Conservation (phyloP, 495 filamentous ascomycete genomes). For the Cercophora sp. region DNA sequence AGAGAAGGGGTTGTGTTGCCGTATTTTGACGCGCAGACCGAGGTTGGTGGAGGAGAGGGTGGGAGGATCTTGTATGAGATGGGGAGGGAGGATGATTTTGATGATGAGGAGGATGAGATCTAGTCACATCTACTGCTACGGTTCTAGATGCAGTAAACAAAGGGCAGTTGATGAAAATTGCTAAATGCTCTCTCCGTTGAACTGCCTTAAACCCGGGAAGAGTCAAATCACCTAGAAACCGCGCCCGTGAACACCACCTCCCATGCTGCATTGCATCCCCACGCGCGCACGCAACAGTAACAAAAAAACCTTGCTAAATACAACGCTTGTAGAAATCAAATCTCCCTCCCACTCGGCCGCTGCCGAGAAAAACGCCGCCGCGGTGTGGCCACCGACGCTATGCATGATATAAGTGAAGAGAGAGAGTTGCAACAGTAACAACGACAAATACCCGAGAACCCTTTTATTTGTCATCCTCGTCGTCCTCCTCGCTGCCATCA, state of each 20-base stretch:
- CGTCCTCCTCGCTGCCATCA: slow-evolving; percentile 37
- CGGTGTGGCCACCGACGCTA: slow-evolving; percentile 6
- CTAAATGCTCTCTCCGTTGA: too few relatives aligned
- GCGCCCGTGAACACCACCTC: too few relatives aligned
- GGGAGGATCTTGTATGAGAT: slow-evolving; percentile 95
- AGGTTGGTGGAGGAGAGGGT: slow-evolving; percentile 69
- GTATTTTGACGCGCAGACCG: slow-evolving; percentile 91
- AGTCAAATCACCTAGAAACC: too few relatives aligned
- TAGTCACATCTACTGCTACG: too few relatives aligned
- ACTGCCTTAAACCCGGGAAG: too few relatives aligned
- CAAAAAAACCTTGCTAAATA: background rate
- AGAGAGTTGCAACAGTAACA: too few relatives aligned
- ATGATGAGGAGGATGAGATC: slow-evolving; percentile 98
- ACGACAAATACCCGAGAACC: too few relatives aligned
- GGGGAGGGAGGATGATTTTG: slow-evolving; percentile 95
- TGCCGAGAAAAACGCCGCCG: background rate
- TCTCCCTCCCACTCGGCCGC: background rate
- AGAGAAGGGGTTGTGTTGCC: slow-evolving; percentile 86
- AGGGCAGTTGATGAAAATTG: too few relatives aligned
- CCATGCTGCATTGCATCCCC: too few relatives aligned
- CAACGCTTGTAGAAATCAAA: background rate
- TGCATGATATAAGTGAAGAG: slow-evolving; percentile 1
- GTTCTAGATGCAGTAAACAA: too few relatives aligned
- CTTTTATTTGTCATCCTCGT: slow-evolving; percentile 25
- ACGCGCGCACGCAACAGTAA: too few relatives aligned